These are phyloP conservation scores for Pyropia haitanensis DNA, from an alignment of 23 red algal genomes.

Conservation along the genomic window DNA sequence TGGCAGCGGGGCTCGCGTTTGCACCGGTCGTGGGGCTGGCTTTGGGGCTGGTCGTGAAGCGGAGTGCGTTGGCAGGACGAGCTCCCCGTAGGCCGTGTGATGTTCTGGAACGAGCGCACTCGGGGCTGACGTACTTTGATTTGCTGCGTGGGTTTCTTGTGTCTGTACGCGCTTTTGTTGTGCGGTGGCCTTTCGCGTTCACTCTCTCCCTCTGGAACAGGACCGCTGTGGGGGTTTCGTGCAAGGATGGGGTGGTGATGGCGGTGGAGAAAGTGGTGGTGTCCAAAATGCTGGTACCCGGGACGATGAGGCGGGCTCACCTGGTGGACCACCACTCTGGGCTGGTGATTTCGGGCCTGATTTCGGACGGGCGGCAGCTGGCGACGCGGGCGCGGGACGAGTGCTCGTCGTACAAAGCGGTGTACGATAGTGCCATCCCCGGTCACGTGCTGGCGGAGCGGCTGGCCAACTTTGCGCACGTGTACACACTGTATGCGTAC, in stretches of 20 bases:
- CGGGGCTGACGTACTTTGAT: too few relatives aligned
- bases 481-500: conserved; percentile 92
- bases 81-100: too few relatives aligned
- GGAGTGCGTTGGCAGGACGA: too few relatives aligned
- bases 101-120: too few relatives aligned
- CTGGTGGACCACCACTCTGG: conserved; percentile 79
- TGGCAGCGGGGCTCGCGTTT: too few relatives aligned
- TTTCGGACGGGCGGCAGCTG: conserved; percentile 81
- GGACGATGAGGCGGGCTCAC: conserved; percentile 59
- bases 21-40: too few relatives aligned
- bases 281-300: conserved; percentile 67
- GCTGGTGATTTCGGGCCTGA: conserved; percentile 77
- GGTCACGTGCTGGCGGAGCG: conserved; percentile 81
- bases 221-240: conserved; percentile 70
- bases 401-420: conserved; percentile 58
- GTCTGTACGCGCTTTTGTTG: background rate
- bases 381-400: conserved; percentile 75
- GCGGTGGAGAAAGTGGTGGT: conserved; percentile 87
- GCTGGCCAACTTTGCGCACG: conserved; percentile 80
- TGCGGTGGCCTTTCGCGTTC: background rate
- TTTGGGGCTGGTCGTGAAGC: too few relatives aligned
- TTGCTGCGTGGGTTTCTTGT: too few relatives aligned
- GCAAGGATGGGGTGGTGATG: conserved; percentile 86
- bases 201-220: background rate
- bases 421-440: conserved; percentile 78